Evolutionary conservation across 768 basidiomycete species (phyloP), one percentile per base, ranked within the genome.

Genomic region (Kwoniella dejecticola): DNA sequence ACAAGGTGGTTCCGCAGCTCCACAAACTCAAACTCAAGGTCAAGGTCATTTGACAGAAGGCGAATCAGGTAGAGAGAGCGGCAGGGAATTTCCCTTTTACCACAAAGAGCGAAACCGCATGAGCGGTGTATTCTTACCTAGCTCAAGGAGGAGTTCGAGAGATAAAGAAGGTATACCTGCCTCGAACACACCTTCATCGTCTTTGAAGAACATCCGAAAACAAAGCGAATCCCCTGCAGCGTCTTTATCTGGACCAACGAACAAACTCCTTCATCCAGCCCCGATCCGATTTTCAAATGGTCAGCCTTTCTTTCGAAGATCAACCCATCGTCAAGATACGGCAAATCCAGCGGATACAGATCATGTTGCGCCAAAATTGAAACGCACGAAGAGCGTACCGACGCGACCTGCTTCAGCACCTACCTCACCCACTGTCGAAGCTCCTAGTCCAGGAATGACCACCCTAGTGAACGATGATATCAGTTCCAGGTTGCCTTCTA

Each of bases 361-460:
- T 30, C 23, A 12, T 12, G 13, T 24, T 36, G 33, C 7, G 15
- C 33, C 33, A 21, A 26, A 7, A 0, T 8, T 60, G 38, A 24
- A 50, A 40, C 58, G 48, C 1, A 60, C 58, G 3, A 40, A 36
- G 3, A 27, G 40, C 3, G 60, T 33, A 6, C 60, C 60, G 11
- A 30, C 46, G 19, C 27, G 60, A 55, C 60, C 60, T 3, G 45
- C 52, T 19, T 62, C 60, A 1, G 60, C 60, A 29, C 60, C 60
- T 30, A 55, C 52, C 24, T 62, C 60, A 13, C 60, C 60, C 10
- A 62, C 45, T 1, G 21, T 62, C 5, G 60, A 62, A 40, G 60
- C 52, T 36, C 52, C 60, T 3, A 62, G 60, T 55, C 60, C 60
- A 21, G 60, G 60, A 24, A 47, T 62, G 52, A 62, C 60, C 7